These are phyloP conservation scores for Chaetomium fimeti DNA, from an alignment of 495 filamentous ascomycete species.

Conservation along the genomic window DNA sequence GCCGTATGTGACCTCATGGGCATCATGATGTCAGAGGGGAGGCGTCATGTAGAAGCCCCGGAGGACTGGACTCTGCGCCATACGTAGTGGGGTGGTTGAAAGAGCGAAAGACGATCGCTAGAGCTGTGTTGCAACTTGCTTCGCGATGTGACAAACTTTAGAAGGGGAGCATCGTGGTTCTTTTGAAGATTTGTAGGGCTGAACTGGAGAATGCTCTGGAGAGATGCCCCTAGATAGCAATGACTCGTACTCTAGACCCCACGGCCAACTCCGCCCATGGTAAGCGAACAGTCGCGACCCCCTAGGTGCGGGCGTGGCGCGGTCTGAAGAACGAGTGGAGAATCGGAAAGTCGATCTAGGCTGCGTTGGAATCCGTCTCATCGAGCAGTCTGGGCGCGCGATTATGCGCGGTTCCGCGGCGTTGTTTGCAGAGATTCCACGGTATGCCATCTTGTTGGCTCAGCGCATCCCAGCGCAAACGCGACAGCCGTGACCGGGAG, in stretches of 20 bases:
- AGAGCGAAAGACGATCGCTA: no score
- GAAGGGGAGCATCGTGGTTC: neutral
- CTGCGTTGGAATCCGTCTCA: neutral
- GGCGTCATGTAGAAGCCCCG: neutral
- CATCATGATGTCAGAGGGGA: constrained; percentile 20
- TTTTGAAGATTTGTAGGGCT: neutral
- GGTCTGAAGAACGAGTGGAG: constrained; percentile 13
- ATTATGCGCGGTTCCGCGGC: neutral
- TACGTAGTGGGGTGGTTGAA: no score
- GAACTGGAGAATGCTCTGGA: neutral
- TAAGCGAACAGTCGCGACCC: neutral
- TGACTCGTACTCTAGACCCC: constrained; percentile 16
- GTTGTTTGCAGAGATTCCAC: neutral
- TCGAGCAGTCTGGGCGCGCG: neutral
- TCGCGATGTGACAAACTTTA: neutral
- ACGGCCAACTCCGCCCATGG: neutral
- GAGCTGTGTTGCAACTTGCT: neutral
- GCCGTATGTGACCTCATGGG: constrained; percentile 24
- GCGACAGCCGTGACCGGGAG: neutral
- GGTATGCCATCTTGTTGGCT: constrained; percentile 3
- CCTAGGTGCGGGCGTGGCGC: neutral
- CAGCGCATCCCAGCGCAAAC: neutral
- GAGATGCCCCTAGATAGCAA: neutral
- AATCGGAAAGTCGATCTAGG: neutral
- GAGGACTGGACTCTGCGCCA: neutral